Conservation (phyloP, 768 basidiomycete species). For the Kwoniella heveanensis region DNA sequence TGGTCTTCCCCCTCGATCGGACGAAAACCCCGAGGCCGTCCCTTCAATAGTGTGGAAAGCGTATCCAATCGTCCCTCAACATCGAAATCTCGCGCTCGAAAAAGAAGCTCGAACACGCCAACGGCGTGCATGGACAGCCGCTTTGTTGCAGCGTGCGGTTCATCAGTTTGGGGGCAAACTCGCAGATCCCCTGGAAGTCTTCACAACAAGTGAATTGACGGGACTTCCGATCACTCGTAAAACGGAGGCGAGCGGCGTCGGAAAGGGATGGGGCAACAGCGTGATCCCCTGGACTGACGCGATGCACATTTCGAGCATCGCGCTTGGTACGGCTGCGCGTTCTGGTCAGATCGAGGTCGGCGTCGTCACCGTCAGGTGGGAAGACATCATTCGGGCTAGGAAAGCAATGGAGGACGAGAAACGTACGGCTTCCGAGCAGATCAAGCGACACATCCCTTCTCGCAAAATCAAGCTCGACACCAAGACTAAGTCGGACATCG, state of each 20-base stretch:
- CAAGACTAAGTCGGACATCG: constrained; percentile 32
- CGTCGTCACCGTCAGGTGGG: constrained; percentile 22
- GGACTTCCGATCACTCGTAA: constrained; percentile 11
- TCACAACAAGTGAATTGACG: constrained; percentile 10
- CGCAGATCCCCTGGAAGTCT: constrained; percentile 15
- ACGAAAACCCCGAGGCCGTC: background rate
- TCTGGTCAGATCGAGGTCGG: constrained; percentile 1
- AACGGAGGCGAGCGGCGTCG: constrained; percentile 16
- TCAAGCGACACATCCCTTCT: constrained; percentile 21
- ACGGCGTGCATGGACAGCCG: constrained; percentile 34
- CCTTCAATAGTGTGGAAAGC: constrained; percentile 23
- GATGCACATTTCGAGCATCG: constrained; percentile 24
- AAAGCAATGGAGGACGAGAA: constrained; percentile 17
- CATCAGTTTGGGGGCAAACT: constrained; percentile 29
- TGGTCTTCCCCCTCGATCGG: background rate
- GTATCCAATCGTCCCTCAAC: constrained; percentile 24
- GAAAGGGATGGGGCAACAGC: constrained; percentile 23
- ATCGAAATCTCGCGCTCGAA: constrained; percentile 19
- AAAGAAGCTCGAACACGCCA: constrained; percentile 24
- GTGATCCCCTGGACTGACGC: constrained; percentile 20
- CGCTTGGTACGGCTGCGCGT: constrained; percentile 21
- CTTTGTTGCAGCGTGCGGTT: constrained; percentile 38
- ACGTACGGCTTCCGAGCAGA: constrained; percentile 26
- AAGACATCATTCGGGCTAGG: constrained; percentile 26
- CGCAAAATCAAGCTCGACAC: background rate